Percentiles rank a stretch among this genome's conserved stretches.
These are phyloP conservation scores for Hypoxylon sp. DNA, from an alignment of 2,329 filamentous ascomycete genomes.

Conservation along the genomic window DNA sequence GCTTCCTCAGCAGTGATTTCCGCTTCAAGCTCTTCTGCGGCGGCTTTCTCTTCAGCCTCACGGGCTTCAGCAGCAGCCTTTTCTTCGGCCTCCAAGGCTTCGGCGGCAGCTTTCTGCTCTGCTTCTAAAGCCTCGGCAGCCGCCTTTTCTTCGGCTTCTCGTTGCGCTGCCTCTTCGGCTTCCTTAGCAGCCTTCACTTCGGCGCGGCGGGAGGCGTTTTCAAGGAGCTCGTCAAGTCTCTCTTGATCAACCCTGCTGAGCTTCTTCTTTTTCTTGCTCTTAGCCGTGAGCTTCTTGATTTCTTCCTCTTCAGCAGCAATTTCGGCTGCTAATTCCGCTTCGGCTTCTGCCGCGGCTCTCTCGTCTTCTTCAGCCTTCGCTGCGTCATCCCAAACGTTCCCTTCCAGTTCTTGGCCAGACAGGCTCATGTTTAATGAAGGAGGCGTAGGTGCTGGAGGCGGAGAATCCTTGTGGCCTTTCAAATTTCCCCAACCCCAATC, in stretches of 20 bases:
- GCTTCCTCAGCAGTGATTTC: constrained; percentile 46
- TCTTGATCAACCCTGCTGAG: constrained; percentile 52
- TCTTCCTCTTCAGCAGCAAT: constrained; percentile 61
- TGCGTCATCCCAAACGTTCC: constrained; percentile 53
- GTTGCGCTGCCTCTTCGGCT: constrained; percentile 55
- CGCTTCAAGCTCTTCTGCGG: constrained; percentile 40
- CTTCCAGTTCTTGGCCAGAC: constrained; percentile 53
- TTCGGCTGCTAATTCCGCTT: constrained; percentile 49
- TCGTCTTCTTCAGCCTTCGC: constrained; percentile 56
- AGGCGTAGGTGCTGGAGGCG: constrained; percentile 65
- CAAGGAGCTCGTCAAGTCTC: constrained; percentile 56
- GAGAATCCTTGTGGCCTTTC: constrained; percentile 61
- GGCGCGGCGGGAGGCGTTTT: constrained; percentile 53
- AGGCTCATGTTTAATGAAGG: constrained; percentile 61
- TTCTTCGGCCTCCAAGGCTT: constrained; percentile 40
- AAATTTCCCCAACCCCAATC: constrained; percentile 62
- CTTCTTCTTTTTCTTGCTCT: constrained; percentile 52
- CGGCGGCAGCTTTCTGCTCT: constrained; percentile 53
- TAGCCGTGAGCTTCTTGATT: constrained; percentile 52
- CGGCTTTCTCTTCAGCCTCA: constrained; percentile 35
- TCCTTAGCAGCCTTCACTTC: constrained; percentile 56
- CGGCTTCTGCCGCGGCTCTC: constrained; percentile 53
- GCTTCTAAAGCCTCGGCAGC: constrained; percentile 41
- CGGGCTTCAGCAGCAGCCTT: constrained; percentile 33
- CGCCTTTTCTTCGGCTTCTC: constrained; percentile 39